Evolutionary conservation across 768 basidiomycete species (phyloP).

Genomic region (Boletales sp.): DNA sequence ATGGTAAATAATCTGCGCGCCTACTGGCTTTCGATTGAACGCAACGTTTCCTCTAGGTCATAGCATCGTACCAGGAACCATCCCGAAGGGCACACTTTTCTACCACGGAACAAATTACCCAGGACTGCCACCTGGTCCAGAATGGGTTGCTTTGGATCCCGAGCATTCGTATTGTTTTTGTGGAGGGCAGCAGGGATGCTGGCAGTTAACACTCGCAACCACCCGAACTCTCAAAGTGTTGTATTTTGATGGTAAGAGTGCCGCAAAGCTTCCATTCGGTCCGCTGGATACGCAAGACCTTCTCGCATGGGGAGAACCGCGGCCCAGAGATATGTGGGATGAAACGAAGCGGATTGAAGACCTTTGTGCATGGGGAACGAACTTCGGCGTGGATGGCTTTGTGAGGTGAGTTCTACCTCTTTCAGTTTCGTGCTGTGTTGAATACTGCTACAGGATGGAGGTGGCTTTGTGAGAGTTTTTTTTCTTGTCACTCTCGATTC

Average conservation of each 20-base stretch:
- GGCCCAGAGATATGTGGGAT: background rate
- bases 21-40: background rate
- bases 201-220: slow-evolving; percentile 32
- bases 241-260: slow-evolving; percentile 49
- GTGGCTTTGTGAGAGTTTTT: slow-evolving; percentile 24
- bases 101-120: slow-evolving; percentile 25
- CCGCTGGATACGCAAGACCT: background rate
- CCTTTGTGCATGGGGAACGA: slow-evolving; percentile 36
- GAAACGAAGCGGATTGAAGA: background rate
- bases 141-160: slow-evolving; percentile 29
- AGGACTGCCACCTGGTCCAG: slow-evolving; percentile 20
- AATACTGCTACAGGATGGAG: slow-evolving; percentile 12
- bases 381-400: slow-evolving; percentile 40
- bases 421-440: background rate
- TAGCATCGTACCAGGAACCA: slow-evolving; percentile 22
- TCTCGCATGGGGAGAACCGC: background rate
- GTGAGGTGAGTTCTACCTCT: slow-evolving; percentile 28
- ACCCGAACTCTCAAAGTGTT: slow-evolving; percentile 8
- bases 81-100: slow-evolving; percentile 28
- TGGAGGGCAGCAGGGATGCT: slow-evolving; percentile 1
- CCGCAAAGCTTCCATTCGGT: slow-evolving; percentile 24
- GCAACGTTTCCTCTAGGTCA: background rate
- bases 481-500: too few relatives aligned
- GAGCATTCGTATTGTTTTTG: slow-evolving; percentile 38
- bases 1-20: too few relatives aligned